Evolutionary conservation across 2,329 filamentous ascomycete genomes (phyloP).

Genomic region (Zymoseptoria ardabiliae): DNA sequence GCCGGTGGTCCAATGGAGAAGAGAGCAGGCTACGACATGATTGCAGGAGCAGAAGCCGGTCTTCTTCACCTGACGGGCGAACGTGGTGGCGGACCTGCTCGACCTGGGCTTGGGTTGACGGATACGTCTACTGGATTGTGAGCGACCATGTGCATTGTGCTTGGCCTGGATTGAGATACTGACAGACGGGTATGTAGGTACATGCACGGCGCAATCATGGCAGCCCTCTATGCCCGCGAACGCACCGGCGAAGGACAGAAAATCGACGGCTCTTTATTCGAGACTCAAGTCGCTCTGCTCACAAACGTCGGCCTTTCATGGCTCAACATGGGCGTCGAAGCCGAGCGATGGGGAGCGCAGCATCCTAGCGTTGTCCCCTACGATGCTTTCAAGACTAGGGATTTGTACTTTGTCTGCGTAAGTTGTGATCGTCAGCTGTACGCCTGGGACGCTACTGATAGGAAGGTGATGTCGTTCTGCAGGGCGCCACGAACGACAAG

Average conservation of each 20-base stretch:
- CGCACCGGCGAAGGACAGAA: conserved; percentile 36
- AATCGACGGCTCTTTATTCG: conserved; percentile 41
- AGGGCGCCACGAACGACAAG: conserved; percentile 28
- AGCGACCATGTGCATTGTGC: background rate
- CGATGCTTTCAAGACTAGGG: conserved; percentile 36
- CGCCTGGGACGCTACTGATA: conserved; percentile 25
- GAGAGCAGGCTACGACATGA: conserved; percentile 41
- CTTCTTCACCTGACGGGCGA: conserved; percentile 41
- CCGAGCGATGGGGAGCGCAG: conserved; percentile 38
- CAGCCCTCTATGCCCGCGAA: conserved; percentile 35
- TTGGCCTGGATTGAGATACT: background rate
- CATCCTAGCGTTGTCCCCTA: conserved; percentile 45
- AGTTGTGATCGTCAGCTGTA: conserved; percentile 33
- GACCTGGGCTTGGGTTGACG: conserved; percentile 38
- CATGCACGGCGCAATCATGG: conserved; percentile 39
- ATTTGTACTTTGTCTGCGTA: conserved; percentile 19
- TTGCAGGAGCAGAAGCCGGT: conserved; percentile 38
- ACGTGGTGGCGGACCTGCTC: conserved; percentile 33
- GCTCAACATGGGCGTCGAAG: conserved; percentile 36
- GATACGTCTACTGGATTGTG: conserved; percentile 40
- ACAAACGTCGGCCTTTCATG: conserved; percentile 37
- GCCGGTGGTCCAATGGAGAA: conserved; percentile 36
- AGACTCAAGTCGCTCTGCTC: conserved; percentile 37
- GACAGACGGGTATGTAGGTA: conserved; percentile 22
- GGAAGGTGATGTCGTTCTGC: conserved; percentile 32